Evolutionary conservation across 495 filamentous ascomycete species (phyloP).

Genomic region (Hapsidospora chrysogenum): DNA sequence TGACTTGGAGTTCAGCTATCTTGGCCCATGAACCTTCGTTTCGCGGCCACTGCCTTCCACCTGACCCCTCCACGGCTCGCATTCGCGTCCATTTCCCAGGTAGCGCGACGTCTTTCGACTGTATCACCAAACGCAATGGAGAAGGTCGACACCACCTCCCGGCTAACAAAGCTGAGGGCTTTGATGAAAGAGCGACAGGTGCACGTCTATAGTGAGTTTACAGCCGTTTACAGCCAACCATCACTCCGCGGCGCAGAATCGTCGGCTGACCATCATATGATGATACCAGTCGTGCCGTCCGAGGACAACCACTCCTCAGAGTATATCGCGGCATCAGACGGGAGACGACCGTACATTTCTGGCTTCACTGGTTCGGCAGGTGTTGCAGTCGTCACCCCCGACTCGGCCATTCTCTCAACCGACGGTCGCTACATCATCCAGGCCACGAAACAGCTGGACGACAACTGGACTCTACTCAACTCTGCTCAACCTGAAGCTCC

Average conservation of each 20-base stretch:
- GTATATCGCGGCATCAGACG: constrained; percentile 92
- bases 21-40: too few relatives aligned
- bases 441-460: constrained; percentile 79
- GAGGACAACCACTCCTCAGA: constrained; percentile 97
- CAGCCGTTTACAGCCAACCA: background rate
- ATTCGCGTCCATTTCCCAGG: too few relatives aligned
- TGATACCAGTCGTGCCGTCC: constrained; percentile 66
- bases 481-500: constrained; percentile 85
- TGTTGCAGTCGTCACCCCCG: constrained; percentile 71
- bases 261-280: constrained; percentile 2
- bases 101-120: too few relatives aligned
- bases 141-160: constrained; percentile 63
- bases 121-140: constrained; percentile 42
- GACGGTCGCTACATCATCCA: constrained; percentile 99
- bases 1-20: too few relatives aligned
- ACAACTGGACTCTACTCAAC: constrained; percentile 85
- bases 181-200: constrained; percentile 80
- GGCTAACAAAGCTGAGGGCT: constrained; percentile 59
- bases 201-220: constrained; percentile 79
- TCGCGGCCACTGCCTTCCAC: too few relatives aligned
- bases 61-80: too few relatives aligned
- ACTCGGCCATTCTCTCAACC: constrained; percentile 81
- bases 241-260: background rate
- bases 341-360: constrained; percentile 76
- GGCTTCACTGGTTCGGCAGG: constrained; percentile 95